A percentile compares a stretch with the other conserved stretches of the same genome.
These are phyloP conservation scores for Flaveria sonorensis DNA, from an alignment of 129 eudicot genomes.

Conservation along the genomic window DNA sequence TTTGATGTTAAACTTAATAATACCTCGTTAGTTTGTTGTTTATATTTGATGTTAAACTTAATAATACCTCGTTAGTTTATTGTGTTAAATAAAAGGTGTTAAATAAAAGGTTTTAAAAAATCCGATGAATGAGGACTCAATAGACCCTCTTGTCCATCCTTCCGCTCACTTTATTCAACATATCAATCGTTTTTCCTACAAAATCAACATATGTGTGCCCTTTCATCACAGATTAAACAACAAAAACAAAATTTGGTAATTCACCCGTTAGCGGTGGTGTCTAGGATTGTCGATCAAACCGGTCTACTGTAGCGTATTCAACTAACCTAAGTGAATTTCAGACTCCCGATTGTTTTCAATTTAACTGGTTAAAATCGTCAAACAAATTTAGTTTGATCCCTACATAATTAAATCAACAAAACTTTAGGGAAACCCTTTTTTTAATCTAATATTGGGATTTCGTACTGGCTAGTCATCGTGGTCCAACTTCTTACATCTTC, in stretches of 20 bases:
- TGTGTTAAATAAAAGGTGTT: neutral
- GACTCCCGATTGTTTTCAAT: neutral
- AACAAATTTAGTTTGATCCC: neutral
- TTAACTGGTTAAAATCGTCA: no score
- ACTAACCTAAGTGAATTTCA: neutral
- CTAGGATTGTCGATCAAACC: no score
- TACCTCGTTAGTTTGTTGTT: neutral
- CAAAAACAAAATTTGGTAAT: neutral
- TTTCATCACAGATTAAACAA: neutral
- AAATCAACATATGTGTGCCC: neutral
- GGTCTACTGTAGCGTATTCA: neutral
- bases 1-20: no score
- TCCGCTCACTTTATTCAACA: no score
- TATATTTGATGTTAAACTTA: neutral
- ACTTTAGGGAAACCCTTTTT: neutral
- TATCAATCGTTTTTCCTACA: no score
- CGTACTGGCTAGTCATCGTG: constrained; percentile 20
- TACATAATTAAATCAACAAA: neutral
- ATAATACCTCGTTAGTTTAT: neutral
- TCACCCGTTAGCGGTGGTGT: no score
- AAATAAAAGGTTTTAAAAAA: no score
- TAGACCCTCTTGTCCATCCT: no score
- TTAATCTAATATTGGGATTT: constrained; percentile 12
- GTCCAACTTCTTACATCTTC: constrained; percentile 33
- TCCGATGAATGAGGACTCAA: no score